Evolutionary conservation across 495 filamentous ascomycete species (phyloP).

Genomic region (Jackrogersella multiformis): DNA sequence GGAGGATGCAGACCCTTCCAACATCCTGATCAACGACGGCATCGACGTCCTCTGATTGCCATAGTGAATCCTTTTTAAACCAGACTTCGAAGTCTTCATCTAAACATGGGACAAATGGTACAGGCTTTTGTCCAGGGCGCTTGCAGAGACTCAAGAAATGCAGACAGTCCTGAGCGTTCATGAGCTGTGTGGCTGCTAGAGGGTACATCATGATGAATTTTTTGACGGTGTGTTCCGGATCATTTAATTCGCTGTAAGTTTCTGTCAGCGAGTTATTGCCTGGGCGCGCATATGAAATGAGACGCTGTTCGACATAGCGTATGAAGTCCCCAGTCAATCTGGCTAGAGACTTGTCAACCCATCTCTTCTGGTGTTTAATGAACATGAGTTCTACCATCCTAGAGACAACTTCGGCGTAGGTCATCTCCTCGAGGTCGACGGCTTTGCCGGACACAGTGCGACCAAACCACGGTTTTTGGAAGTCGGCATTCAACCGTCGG

Average conservation of each 20-base stretch:
- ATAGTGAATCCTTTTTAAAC: slow-evolving; percentile 93
- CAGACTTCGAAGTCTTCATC: slow-evolving; percentile 90
- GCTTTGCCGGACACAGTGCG: slow-evolving; percentile 74
- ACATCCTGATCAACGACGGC: slow-evolving; percentile 87
- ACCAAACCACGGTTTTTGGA: slow-evolving; percentile 92
- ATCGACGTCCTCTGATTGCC: slow-evolving; percentile 89
- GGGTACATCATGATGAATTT: slow-evolving; percentile 74
- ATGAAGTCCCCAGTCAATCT: slow-evolving; percentile 84
- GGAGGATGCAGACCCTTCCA: slow-evolving; percentile 82
- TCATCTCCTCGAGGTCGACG: slow-evolving; percentile 89
- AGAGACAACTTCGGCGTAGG: slow-evolving; percentile 79
- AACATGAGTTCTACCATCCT: slow-evolving; percentile 91
- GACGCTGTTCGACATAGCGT: slow-evolving; percentile 82
- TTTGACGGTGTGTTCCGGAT: slow-evolving; percentile 72
- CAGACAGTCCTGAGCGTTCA: slow-evolving; percentile 86
- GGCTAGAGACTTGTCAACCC: slow-evolving; percentile 80
- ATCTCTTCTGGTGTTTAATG: slow-evolving; percentile 80
- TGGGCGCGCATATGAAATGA: slow-evolving; percentile 57
- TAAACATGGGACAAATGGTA: slow-evolving; percentile 82
- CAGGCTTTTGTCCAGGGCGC: slow-evolving; percentile 83
- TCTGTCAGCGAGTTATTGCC: slow-evolving; percentile 71
- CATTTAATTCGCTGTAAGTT: slow-evolving; percentile 75
- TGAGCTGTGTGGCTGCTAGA: slow-evolving; percentile 73
- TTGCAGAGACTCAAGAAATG: slow-evolving; percentile 85
- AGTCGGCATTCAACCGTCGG: slow-evolving; percentile 86